A percentile compares a stretch with the other conserved stretches of the same genome.
Conservation (phyloP, 169 alveolate species). For the Miamiensis avidus region DNA sequence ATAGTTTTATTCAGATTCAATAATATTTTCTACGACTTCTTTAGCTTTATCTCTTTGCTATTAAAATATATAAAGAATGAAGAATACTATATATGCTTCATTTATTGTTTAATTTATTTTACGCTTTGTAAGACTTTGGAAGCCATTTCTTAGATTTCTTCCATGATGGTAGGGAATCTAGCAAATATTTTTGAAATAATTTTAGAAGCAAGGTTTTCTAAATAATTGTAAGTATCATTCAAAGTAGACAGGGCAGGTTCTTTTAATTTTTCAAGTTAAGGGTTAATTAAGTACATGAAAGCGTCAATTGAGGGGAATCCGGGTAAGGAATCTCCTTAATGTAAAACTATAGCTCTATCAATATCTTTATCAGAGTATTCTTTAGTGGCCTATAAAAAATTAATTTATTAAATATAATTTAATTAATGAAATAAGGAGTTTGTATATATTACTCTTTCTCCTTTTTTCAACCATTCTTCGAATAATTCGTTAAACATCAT, state of each 20-base stretch:
- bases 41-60: slow-evolving; percentile 65
- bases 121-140: slow-evolving; percentile 20
- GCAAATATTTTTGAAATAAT: slow-evolving; percentile 63
- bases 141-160: slow-evolving; percentile 65
- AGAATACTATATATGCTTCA: not conserved
- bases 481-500: slow-evolving; percentile 60
- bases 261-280: slow-evolving; percentile 92
- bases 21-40: slow-evolving; percentile 63
- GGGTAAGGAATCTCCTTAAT: slow-evolving; percentile 98
- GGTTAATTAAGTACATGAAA: slow-evolving; percentile 94
- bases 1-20: slow-evolving; percentile 73
- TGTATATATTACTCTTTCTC: not conserved
- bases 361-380: slow-evolving; percentile 92
- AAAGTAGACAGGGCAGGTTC: slow-evolving; percentile 89
- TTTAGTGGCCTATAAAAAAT: slow-evolving; percentile 52
- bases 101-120: not conserved
- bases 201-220: slow-evolving; percentile 69
- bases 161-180: slow-evolving; percentile 74
- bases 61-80: not conserved
- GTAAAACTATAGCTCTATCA: slow-evolving; percentile 95
- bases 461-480: slow-evolving; percentile 76
- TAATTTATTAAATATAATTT: too few species aligned
- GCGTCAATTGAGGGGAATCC: slow-evolving; percentile 99
- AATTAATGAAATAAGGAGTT: not conserved
- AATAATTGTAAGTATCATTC: slow-evolving; percentile 55